phyloP scores from a whole-genome alignment of 2,329 filamentous ascomycete genomes.

The Blastomyces silverae region DNA sequence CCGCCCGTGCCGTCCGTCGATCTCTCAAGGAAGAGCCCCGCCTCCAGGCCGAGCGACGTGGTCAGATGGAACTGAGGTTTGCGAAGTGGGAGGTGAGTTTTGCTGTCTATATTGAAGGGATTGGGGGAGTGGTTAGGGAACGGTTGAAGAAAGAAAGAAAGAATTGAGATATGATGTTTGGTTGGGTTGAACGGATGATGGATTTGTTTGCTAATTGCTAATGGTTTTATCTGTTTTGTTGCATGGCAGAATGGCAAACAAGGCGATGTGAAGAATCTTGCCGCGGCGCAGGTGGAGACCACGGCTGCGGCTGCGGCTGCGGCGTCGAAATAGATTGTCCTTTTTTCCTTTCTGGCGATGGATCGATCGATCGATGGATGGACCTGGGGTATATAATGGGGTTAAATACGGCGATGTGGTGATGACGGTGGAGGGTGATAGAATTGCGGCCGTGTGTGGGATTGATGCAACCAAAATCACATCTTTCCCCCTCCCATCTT shows the following conservation, averaged over 20 bases:
- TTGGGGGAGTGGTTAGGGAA: background rate
- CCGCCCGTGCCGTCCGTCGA: slow-evolving; percentile 88
- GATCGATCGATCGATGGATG: slow-evolving; percentile 17
- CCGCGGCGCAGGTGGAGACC: slow-evolving; percentile 46
- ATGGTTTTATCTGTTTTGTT: slow-evolving; percentile 22
- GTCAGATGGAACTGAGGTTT: slow-evolving; percentile 81
- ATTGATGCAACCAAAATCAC: background rate
- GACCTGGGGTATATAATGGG: slow-evolving; percentile 7
- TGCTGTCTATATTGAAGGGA: slow-evolving; percentile 15
- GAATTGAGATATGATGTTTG: background rate
- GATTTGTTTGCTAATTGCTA: background rate
- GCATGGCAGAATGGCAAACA: slow-evolving; percentile 81
- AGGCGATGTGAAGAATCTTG: slow-evolving; percentile 71
- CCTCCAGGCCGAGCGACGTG: slow-evolving; percentile 78
- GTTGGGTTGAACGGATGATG: background rate
- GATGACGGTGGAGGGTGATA: slow-evolving; percentile 19
- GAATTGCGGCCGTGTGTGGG: slow-evolving; percentile 18
- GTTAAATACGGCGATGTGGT: slow-evolving; percentile 18
- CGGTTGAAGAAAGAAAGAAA: too few species aligned
- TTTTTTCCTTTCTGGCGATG: slow-evolving; percentile 13
- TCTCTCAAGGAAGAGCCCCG: slow-evolving; percentile 95
- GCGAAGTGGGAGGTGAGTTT: slow-evolving; percentile 88
- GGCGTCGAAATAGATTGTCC: slow-evolving; percentile 37
- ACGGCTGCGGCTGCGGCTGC: slow-evolving; percentile 35
- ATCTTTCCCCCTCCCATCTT: background rate